Evolutionary conservation across 2,329 filamentous ascomycete genomes (phyloP).

Genomic region (Penicillium expansum): DNA sequence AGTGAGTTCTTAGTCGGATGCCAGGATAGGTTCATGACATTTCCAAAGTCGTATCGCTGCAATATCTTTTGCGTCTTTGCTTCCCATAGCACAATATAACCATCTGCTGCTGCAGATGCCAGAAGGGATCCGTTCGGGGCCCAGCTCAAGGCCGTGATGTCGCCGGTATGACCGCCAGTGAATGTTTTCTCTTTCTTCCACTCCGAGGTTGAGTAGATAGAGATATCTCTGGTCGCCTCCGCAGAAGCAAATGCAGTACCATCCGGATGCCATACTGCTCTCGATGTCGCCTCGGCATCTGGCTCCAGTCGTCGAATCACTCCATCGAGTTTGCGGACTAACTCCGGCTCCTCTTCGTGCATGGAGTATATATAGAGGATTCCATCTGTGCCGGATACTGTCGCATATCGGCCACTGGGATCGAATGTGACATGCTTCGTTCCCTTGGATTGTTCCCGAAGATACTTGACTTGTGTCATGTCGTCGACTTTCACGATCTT

Average conservation of each 20-base stretch:
- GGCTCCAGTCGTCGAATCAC: conserved; percentile 76
- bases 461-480: conserved; percentile 69
- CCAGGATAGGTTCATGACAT: conserved; percentile 84
- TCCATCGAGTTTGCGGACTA: conserved; percentile 81
- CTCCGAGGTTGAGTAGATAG: conserved; percentile 82
- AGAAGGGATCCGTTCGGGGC: conserved; percentile 91
- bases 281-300: conserved; percentile 71
- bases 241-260: conserved; percentile 85
- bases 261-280: conserved; percentile 87
- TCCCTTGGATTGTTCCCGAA: conserved; percentile 81
- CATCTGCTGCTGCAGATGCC: conserved; percentile 57
- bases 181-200: conserved; percentile 86
- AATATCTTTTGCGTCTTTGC: conserved; percentile 80
- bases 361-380: conserved; percentile 87
- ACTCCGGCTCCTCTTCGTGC: conserved; percentile 70
- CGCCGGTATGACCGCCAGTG: conserved; percentile 72
- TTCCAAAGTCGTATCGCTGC: conserved; percentile 72
- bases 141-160: conserved; percentile 87
- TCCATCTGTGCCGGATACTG: conserved; percentile 85
- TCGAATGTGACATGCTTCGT: conserved; percentile 92
- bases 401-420: conserved; percentile 68
- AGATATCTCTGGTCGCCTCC: conserved; percentile 76
- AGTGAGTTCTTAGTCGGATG: conserved; percentile 84
- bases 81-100: conserved; percentile 70
- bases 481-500: conserved; percentile 83